These are phyloP conservation scores for Gossypium raimondii DNA, from an alignment of 345 rosid species.

Conservation along the genomic window DNA sequence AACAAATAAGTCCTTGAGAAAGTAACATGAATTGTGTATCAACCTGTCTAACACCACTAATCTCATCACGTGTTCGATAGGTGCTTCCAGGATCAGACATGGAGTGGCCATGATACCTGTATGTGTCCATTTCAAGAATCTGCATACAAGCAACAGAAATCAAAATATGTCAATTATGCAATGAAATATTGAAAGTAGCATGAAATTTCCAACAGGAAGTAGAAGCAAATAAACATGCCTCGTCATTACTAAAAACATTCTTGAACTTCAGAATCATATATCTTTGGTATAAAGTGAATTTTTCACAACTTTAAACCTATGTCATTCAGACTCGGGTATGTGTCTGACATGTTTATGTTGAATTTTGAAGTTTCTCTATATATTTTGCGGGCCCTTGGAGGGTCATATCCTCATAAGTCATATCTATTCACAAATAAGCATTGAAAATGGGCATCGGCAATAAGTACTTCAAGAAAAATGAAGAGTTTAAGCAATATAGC, in stretches of 20 bases:
- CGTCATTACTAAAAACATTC: neutral
- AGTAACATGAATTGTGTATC: conserved; percentile 8
- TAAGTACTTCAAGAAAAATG: neutral
- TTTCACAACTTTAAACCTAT: neutral
- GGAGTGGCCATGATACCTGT: conserved; percentile 96
- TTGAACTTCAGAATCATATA: neutral
- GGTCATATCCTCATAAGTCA: too few species aligned
- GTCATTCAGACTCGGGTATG: too few species aligned
- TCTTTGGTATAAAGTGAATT: neutral
- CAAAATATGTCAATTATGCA: neutral
- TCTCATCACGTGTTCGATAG: conserved; percentile 96
- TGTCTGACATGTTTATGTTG: too few species aligned
- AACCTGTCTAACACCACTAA: conserved; percentile 93
- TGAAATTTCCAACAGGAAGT: neutral
- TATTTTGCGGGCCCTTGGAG: too few species aligned
- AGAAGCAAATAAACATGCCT: neutral
- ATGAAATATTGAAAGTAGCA: neutral
- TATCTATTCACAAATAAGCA: neutral
- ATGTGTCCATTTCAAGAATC: conserved; percentile 99
- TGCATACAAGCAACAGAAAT: conserved; percentile 31
- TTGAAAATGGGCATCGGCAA: neutral
- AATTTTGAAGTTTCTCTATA: too few species aligned
- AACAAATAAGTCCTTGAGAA: conserved; percentile 6
- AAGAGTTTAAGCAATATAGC: neutral
- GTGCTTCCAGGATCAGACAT: conserved; percentile 99